A percentile compares a stretch with the other conserved stretches of the same genome.
Evolutionary conservation across 495 filamentous ascomycete genomes (phyloP).

Genomic region (Hypomontagnella monticulosa): DNA sequence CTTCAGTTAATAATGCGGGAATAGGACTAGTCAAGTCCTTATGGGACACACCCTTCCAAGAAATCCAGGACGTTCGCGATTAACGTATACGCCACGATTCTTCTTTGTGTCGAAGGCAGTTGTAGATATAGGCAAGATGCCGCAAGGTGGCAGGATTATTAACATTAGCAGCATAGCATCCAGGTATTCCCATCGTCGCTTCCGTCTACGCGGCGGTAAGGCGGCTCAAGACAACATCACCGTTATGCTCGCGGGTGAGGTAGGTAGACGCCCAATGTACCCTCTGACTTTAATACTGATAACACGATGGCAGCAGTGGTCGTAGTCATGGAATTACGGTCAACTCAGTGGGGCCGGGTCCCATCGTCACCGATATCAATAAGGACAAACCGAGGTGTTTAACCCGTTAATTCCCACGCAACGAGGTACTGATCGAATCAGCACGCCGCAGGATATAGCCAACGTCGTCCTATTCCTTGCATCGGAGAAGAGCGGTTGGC

Average conservation of each 20-base stretch:
- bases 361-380: constrained; percentile 43
- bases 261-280: constrained; percentile 11
- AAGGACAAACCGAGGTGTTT: constrained; percentile 5
- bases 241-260: constrained; percentile 40
- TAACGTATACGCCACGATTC: constrained; percentile 51
- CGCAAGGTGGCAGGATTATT: constrained; percentile 55
- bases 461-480: constrained; percentile 58
- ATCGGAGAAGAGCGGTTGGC: constrained; percentile 60
- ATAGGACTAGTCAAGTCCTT: not conserved
- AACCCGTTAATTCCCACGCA: constrained; percentile 1
- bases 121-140: constrained; percentile 51
- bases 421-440: constrained; percentile 29
- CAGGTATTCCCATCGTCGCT: constrained; percentile 14
- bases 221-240: constrained; percentile 48
- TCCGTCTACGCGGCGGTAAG: constrained; percentile 47
- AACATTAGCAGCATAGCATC: constrained; percentile 58
- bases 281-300: not conserved
- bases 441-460: constrained; percentile 54
- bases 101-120: constrained; percentile 53
- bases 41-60: constrained; percentile 16
- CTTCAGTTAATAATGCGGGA: constrained; percentile 37
- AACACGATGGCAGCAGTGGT: constrained; percentile 43
- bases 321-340: constrained; percentile 50
- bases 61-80: constrained; percentile 36
- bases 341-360: constrained; percentile 51